Conservation (phyloP, 2,329 filamentous ascomycete species). For the Chrysosporium keratinophilum region DNA sequence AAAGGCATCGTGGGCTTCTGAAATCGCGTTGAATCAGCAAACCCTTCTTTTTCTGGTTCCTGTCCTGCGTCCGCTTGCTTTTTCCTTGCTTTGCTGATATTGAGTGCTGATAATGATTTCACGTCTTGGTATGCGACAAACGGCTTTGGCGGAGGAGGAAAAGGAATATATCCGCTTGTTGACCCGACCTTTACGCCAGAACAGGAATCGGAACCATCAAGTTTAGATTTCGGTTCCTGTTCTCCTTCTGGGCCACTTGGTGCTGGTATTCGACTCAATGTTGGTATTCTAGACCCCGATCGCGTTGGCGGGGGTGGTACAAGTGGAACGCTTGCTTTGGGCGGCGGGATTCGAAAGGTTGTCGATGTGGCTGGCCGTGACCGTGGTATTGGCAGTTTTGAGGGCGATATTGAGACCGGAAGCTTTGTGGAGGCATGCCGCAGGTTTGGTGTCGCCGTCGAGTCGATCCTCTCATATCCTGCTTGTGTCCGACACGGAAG, state of each 20-base stretch:
- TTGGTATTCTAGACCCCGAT: slow-evolving; percentile 7
- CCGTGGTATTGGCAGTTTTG: slow-evolving; percentile 7
- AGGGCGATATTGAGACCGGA: background rate
- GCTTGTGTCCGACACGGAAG: slow-evolving; percentile 12
- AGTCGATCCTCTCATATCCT: background rate
- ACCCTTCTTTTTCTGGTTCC: background rate
- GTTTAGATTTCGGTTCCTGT: background rate
- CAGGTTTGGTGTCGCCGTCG: background rate
- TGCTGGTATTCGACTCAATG: slow-evolving; percentile 3
- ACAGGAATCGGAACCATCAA: background rate
- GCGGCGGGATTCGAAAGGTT: background rate
- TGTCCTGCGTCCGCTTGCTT: background rate
- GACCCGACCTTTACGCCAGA: background rate
- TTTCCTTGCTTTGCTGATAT: background rate
- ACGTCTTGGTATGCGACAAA: slow-evolving; percentile 13
- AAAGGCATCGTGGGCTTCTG: background rate
- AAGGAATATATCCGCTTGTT: background rate
- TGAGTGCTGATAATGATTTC: slow-evolving; percentile 4
- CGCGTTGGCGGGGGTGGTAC: background rate
- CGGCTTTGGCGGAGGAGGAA: slow-evolving; percentile 6
- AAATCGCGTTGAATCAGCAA: background rate
- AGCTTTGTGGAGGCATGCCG: slow-evolving; percentile 3
- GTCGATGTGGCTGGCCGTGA: slow-evolving; percentile 1
- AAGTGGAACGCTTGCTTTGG: background rate
- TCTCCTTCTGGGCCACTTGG: background rate